Percentiles rank a stretch among this genome's conserved stretches.
phyloP scores from a whole-genome alignment of 2,329 filamentous ascomycete genomes.

The Periconia sp. region DNA sequence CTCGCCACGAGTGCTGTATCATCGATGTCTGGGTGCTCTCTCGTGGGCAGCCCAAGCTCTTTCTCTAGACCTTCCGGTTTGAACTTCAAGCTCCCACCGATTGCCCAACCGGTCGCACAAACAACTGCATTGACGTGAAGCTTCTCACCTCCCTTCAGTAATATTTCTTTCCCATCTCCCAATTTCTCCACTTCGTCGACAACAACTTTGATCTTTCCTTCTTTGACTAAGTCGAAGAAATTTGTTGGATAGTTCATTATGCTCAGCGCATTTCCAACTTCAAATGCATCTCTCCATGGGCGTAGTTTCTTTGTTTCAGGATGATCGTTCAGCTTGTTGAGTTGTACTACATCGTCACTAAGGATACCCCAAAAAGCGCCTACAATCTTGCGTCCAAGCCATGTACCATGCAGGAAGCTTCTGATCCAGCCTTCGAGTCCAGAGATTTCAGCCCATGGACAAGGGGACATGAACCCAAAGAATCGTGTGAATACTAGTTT shows the following conservation, averaged over 20 bases:
- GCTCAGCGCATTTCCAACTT: constrained; percentile 62
- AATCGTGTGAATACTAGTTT: constrained; percentile 70
- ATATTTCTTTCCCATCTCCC: constrained; percentile 48
- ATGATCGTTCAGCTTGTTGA: constrained; percentile 54
- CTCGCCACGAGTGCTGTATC: constrained; percentile 43
- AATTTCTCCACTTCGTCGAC: constrained; percentile 61
- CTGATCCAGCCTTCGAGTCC: constrained; percentile 62
- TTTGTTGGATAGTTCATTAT: constrained; percentile 66
- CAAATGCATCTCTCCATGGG: constrained; percentile 53
- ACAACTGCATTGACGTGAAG: constrained; percentile 60
- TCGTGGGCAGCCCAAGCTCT: constrained; percentile 56
- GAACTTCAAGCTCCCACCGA: constrained; percentile 58
- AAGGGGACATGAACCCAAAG: constrained; percentile 77
- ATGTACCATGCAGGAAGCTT: constrained; percentile 63
- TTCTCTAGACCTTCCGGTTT: constrained; percentile 48
- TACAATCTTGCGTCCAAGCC: constrained; percentile 62
- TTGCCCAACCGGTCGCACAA: constrained; percentile 64
- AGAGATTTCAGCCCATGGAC: constrained; percentile 71
- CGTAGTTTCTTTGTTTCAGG: constrained; percentile 49
- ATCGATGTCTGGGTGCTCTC: constrained; percentile 34
- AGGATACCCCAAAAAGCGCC: constrained; percentile 64
- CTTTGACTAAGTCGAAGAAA: constrained; percentile 63
- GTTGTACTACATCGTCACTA: constrained; percentile 58
- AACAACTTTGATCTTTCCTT: constrained; percentile 61
- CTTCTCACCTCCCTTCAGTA: constrained; percentile 54